These are phyloP conservation scores for Pestalotiopsis sp. DNA, from an alignment of 2,329 filamentous ascomycete genomes.

Conservation along the genomic window DNA sequence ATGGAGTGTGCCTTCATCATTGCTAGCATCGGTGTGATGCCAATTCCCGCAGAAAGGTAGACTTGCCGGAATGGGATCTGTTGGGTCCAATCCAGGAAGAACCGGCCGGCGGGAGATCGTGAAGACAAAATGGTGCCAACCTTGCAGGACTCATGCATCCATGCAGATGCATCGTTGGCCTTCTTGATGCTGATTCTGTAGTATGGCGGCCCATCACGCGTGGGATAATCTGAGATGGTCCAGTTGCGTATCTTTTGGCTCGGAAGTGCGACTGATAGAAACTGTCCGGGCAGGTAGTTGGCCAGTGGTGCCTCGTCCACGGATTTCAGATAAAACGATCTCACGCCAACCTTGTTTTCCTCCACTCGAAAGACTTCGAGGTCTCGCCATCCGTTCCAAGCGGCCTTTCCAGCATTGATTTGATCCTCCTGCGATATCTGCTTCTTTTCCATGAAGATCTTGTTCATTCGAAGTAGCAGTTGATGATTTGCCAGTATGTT, in stretches of 20 bases:
- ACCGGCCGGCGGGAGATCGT: constrained; percentile 24
- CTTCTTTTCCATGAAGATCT: constrained; percentile 16
- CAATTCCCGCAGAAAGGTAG: constrained; percentile 26
- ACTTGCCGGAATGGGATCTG: constrained; percentile 17
- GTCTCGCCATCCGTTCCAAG: constrained; percentile 23
- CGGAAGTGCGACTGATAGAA: constrained; percentile 23
- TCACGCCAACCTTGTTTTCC: constrained; percentile 20
- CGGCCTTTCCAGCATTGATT: constrained; percentile 16
- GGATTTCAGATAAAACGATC: constrained; percentile 24
- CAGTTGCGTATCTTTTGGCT: constrained; percentile 19
- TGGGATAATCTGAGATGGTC: constrained; percentile 25
- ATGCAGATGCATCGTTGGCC: constrained; percentile 16
- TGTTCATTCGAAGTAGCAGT: constrained; percentile 24
- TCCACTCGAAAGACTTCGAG: constrained; percentile 18
- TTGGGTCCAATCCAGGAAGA: constrained; percentile 21
- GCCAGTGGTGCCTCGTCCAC: constrained; percentile 16
- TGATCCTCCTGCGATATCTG: constrained; percentile 19
- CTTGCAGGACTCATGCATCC: constrained; percentile 24
- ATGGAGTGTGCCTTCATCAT: constrained; percentile 26
- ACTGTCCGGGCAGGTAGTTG: constrained; percentile 24
- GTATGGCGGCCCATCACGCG: constrained; percentile 17
- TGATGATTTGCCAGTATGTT: constrained; percentile 22
- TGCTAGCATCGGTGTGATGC: constrained; percentile 25
- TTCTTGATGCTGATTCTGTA: constrained; percentile 25
- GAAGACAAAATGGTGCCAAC: constrained; percentile 15